Evolutionary conservation across 768 basidiomycete genomes (phyloP).

Genomic region (Chlorophyllum brunneum): DNA sequence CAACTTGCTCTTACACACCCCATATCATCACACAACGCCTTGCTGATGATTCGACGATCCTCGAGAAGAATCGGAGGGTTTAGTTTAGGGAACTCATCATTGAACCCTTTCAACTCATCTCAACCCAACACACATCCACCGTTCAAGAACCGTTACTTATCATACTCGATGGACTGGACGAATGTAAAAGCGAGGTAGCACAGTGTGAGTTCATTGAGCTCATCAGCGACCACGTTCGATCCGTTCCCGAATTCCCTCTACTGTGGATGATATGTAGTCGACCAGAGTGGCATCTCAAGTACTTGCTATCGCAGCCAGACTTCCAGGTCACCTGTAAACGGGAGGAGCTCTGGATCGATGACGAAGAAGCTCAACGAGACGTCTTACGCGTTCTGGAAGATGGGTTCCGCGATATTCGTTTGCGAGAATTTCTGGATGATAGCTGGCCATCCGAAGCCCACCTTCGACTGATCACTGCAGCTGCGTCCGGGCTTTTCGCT

Average conservation of each 20-base stretch:
- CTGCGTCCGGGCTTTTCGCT: conserved; percentile 5
- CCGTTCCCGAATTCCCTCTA: neutral
- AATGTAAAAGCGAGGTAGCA: conserved; percentile 1
- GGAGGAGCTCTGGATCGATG: conserved; percentile 1
- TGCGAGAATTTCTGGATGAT: neutral
- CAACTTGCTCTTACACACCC: neutral
- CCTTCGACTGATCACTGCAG: neutral
- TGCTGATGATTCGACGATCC: neutral
- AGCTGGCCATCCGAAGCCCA: conserved; percentile 2
- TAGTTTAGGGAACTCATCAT: neutral
- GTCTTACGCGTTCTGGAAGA: neutral
- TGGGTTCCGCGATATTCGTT: neutral
- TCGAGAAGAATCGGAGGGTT: neutral
- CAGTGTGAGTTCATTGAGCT: conserved; percentile 10
- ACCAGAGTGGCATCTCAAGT: conserved; percentile 6
- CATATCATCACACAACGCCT: neutral
- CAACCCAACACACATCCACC: too few relatives aligned
- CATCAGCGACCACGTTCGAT: neutral
- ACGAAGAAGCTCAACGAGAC: neutral
- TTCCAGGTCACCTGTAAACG: neutral
- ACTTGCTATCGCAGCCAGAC: neutral
- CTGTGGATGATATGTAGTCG: conserved; percentile 4
- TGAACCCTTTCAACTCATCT: neutral
- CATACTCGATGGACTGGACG: conserved; percentile 5
- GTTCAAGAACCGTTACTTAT: neutral